Evolutionary conservation across 805 yeast genomes (phyloP).

Genomic region (Kregervanrija fluxuum): DNA sequence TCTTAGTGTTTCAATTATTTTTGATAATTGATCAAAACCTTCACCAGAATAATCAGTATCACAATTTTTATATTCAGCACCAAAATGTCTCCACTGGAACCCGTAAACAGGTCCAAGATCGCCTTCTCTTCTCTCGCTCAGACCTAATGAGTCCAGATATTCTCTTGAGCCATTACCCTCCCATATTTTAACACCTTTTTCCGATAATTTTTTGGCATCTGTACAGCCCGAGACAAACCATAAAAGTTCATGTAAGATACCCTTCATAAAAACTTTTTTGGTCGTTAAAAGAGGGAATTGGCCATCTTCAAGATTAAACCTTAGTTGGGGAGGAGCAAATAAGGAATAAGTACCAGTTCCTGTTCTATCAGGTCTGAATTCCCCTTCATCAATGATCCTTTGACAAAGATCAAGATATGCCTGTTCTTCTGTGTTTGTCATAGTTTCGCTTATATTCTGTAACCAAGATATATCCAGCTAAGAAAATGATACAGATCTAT

Average conservation of each 20-base stretch:
- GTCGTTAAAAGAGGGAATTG: conserved; percentile 87
- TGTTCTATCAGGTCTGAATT: conserved; percentile 89
- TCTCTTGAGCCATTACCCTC: conserved; percentile 97
- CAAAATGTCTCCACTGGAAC: conserved; percentile 99
- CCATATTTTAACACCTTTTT: conserved; percentile 94
- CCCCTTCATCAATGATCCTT: conserved; percentile 76
- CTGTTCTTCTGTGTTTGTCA: conserved; percentile 55
- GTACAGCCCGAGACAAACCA: conserved; percentile 94
- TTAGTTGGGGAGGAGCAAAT: conserved; percentile 93
- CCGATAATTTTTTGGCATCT: conserved; percentile 71
- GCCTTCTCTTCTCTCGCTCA: conserved; percentile 76
- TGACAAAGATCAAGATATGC: conserved; percentile 80
- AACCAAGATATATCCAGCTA: neutral
- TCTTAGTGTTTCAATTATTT: conserved; percentile 71
- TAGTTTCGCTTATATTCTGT: neutral
- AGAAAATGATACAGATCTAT: no score
- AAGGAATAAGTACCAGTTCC: conserved; percentile 92
- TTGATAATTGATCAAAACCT: conserved; percentile 86
- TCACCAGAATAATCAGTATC: conserved; percentile 80
- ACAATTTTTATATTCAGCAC: conserved; percentile 84
- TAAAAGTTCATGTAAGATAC: conserved; percentile 78
- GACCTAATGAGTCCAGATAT: conserved; percentile 76
- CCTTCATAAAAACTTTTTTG: conserved; percentile 83
- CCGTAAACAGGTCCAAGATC: conserved; percentile 99
- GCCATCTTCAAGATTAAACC: conserved; percentile 69